A percentile compares a stretch with the other conserved stretches of the same genome.
phyloP scores from a whole-genome alignment of 2,329 filamentous ascomycete genomes.

The Xylariales sp. region DNA sequence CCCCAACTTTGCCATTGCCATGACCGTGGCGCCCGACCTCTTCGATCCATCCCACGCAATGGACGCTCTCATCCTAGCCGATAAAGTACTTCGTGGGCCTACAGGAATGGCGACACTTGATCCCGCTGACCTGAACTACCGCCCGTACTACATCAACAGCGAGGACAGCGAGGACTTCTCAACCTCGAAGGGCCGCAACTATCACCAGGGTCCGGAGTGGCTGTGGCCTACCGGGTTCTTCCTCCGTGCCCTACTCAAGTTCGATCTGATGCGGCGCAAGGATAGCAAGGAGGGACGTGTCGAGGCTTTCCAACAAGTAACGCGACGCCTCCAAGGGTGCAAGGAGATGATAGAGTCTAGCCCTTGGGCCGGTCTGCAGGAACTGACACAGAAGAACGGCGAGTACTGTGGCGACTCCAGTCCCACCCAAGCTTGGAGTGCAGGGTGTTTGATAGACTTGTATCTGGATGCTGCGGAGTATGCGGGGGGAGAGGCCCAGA shows the following conservation, averaged over 20 bases:
- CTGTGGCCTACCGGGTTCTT: conserved; percentile 97
- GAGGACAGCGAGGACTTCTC: conserved; percentile 90
- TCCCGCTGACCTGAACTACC: conserved; percentile 86
- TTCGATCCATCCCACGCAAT: conserved; percentile 78
- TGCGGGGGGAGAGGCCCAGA: conserved; percentile 6
- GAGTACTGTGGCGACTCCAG: conserved; percentile 82
- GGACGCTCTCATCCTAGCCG: conserved; percentile 72
- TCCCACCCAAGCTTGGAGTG: conserved; percentile 95
- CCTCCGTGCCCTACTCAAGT: conserved; percentile 83
- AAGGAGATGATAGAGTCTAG: conserved; percentile 77
- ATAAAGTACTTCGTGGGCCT: conserved; percentile 75
- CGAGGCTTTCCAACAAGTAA: conserved; percentile 94
- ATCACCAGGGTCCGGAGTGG: conserved; percentile 98
- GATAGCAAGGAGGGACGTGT: conserved; percentile 56
- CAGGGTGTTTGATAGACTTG: conserved; percentile 87
- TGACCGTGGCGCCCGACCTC: conserved; percentile 86
- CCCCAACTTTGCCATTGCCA: conserved; percentile 90
- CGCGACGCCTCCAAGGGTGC: conserved; percentile 73
- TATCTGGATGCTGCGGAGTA: conserved; percentile 79
- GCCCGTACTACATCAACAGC: conserved; percentile 89
- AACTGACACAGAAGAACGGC: conserved; percentile 88
- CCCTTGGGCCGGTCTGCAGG: conserved; percentile 85
- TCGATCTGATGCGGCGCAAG: conserved; percentile 71
- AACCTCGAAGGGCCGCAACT: conserved; percentile 91
- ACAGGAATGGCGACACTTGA: conserved; percentile 95